These are phyloP conservation scores for Trebouxia sp. DNA, from an alignment of 139 green algal genomes.

Conservation along the genomic window DNA sequence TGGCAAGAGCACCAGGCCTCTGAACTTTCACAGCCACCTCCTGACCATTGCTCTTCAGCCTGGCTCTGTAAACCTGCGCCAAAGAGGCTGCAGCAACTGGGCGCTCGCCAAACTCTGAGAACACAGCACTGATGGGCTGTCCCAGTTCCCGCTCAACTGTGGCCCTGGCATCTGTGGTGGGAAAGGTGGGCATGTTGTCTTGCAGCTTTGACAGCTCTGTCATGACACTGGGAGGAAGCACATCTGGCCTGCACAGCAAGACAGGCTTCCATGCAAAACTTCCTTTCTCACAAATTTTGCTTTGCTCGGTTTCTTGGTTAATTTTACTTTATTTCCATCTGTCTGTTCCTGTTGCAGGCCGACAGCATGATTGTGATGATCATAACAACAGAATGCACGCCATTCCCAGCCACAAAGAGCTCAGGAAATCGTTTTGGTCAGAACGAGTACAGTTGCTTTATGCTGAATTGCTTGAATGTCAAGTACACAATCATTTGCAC, in stretches of 20 bases:
- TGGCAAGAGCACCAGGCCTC: slow-evolving; percentile 79
- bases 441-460: too few relatives aligned
- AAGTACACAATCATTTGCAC: too few relatives aligned
- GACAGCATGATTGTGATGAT: too few relatives aligned
- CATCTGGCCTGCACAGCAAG: slow-evolving; percentile 71
- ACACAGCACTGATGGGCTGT: slow-evolving; percentile 69
- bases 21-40: slow-evolving; percentile 96
- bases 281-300: too few relatives aligned
- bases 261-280: too few relatives aligned
- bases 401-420: too few relatives aligned
- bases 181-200: slow-evolving; percentile 90
- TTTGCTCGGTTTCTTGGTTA: too few relatives aligned
- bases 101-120: slow-evolving; percentile 74
- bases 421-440: too few relatives aligned
- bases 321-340: too few relatives aligned
- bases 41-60: slow-evolving; percentile 69
- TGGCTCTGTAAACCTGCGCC: slow-evolving; percentile 91
- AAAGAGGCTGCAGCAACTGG: slow-evolving; percentile 90
- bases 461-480: too few relatives aligned
- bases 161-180: slow-evolving; percentile 50
- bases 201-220: slow-evolving; percentile 86
- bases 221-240: slow-evolving; percentile 83
- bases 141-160: slow-evolving; percentile 84
- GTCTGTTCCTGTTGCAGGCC: too few relatives aligned
- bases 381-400: too few relatives aligned